A percentile compares a stretch with the other conserved stretches of the same genome.
Evolutionary conservation across 1,284 basidiomycete genomes (phyloP).

Genomic region (Malassezia caprae): DNA sequence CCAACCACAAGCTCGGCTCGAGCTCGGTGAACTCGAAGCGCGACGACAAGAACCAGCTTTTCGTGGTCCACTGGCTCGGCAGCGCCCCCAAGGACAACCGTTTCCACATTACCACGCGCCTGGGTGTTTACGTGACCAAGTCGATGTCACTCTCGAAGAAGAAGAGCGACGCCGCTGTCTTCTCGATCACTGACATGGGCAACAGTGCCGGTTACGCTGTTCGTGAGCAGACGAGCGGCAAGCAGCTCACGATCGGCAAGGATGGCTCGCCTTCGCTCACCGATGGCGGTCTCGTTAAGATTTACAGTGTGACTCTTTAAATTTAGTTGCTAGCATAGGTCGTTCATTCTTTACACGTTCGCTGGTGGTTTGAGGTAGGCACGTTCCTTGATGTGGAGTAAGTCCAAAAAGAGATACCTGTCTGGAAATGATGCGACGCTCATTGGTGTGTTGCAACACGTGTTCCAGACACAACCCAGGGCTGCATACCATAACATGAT

Average conservation of each 20-base stretch:
- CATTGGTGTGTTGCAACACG: neutral
- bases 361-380: no score
- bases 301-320: slow-evolving; percentile 7
- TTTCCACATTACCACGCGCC: neutral
- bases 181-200: slow-evolving; percentile 9
- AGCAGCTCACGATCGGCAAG: slow-evolving; percentile 1
- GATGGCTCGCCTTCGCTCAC: neutral
- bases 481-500: neutral
- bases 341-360: neutral
- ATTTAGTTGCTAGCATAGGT: neutral
- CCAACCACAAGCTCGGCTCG: neutral
- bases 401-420: no score
- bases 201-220: slow-evolving; percentile 18
- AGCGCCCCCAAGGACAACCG: slow-evolving; percentile 1
- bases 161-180: slow-evolving; percentile 9
- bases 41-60: slow-evolving; percentile 6
- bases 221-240: neutral
- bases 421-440: neutral
- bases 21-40: neutral
- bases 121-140: slow-evolving; percentile 9
- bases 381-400: no score
- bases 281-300: neutral
- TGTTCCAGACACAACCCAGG: neutral
- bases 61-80: slow-evolving; percentile 10
- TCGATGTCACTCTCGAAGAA: slow-evolving; percentile 1